A percentile compares a stretch with the other conserved stretches of the same genome.
Conservation (phyloP, 106 monocot species). For the Acorus gramineus region DNA sequence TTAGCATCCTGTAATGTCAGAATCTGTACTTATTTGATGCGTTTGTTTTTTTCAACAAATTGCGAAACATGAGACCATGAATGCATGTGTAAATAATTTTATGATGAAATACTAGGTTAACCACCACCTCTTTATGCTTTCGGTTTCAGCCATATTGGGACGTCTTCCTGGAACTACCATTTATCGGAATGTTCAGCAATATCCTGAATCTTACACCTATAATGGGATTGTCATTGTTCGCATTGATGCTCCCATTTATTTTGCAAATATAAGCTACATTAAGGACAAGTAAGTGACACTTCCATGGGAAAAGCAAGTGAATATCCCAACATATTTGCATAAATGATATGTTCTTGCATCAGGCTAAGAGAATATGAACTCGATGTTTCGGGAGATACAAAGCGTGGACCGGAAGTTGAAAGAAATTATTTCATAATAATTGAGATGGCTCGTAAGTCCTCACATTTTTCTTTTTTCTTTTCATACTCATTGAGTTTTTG, state of each 20-base stretch:
- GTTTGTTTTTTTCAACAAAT: too few species aligned
- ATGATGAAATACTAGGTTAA: too few species aligned
- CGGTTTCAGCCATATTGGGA: constrained; percentile 69
- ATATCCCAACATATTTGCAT: too few species aligned
- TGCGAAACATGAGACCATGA: too few species aligned
- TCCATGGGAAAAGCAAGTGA: too few species aligned
- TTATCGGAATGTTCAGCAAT: constrained; percentile 81
- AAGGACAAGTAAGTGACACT: constrained; percentile 68
- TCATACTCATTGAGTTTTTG: not conserved
- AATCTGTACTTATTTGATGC: too few species aligned
- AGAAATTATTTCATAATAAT: constrained; percentile 82
- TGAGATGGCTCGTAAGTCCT: constrained; percentile 93
- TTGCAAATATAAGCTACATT: constrained; percentile 94
- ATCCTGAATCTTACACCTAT: constrained; percentile 96
- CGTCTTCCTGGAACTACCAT: constrained; percentile 97
- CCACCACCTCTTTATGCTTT: not conserved
- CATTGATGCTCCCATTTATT: constrained; percentile 92
- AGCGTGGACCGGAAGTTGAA: constrained; percentile 72
- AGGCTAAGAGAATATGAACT: constrained; percentile 92
- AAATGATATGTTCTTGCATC: constrained; percentile 3
- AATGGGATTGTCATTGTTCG: constrained; percentile 91
- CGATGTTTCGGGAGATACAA: constrained; percentile 33
- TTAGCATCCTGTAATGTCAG: too few species aligned
- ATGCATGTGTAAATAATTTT: too few species aligned
- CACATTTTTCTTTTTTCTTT: not conserved